Conservation (phyloP, 345 rosid genomes). For the Citrus cavaleriei region DNA sequence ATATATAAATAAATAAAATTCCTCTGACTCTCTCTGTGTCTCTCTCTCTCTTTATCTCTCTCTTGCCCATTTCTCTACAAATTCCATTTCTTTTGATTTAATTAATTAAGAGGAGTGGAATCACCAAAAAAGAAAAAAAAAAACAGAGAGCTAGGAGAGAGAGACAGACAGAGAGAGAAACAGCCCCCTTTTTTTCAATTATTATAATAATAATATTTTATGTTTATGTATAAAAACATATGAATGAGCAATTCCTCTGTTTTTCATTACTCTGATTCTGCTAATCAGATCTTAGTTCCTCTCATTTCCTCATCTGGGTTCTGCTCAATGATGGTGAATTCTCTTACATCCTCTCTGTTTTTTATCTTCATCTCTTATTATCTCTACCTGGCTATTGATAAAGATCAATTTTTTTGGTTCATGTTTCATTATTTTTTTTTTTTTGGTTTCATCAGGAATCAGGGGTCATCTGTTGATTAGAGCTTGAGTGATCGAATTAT, state of each 20-base stretch:
- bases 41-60: slow-evolving; percentile 20
- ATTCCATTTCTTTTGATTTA: slow-evolving; percentile 55
- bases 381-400: slow-evolving; percentile 23
- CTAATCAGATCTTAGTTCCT: slow-evolving; percentile 74
- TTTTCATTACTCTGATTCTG: slow-evolving; percentile 47
- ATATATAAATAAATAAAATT: slow-evolving; percentile 9
- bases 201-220: not conserved
- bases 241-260: slow-evolving; percentile 57
- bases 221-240: slow-evolving; percentile 12
- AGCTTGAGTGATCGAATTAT: slow-evolving; percentile 38
- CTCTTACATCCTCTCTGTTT: slow-evolving; percentile 3
- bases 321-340: slow-evolving; percentile 54
- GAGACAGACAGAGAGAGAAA: slow-evolving; percentile 30
- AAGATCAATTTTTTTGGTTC: slow-evolving; percentile 4
- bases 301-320: slow-evolving; percentile 60
- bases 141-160: slow-evolving; percentile 22
- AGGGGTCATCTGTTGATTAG: slow-evolving; percentile 33
- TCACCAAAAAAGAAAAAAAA: slow-evolving; percentile 37
- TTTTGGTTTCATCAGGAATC: slow-evolving; percentile 24
- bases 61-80: slow-evolving; percentile 36
- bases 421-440: slow-evolving; percentile 17
- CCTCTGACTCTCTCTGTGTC: slow-evolving; percentile 21
- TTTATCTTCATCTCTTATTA: slow-evolving; percentile 29
- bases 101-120: slow-evolving; percentile 58
- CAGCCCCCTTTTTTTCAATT: slow-evolving; percentile 10